phyloP scores from a whole-genome alignment of 2,329 filamentous ascomycete species.

The Aureobasidium uvarum region DNA sequence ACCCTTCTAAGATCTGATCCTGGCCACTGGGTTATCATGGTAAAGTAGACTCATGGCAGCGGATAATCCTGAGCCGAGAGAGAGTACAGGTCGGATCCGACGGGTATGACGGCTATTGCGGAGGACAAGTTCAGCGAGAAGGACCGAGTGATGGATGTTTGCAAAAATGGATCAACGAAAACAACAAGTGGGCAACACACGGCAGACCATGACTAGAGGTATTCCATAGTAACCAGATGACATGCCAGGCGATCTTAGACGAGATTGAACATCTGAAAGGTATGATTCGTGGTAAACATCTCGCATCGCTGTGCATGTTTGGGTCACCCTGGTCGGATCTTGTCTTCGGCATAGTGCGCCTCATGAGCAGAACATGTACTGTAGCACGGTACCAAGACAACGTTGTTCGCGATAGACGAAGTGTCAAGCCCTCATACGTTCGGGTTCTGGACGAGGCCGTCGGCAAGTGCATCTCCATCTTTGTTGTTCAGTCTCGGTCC shows the following conservation, averaged over 20 bases:
- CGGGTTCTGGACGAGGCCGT: not conserved
- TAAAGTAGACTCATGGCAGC: no score
- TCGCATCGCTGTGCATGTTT: not conserved
- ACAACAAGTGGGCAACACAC: not conserved
- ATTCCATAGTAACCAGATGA: not conserved
- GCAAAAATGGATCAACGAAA: not conserved
- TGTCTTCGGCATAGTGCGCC: not conserved
- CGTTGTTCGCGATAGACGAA: conserved; percentile 2
- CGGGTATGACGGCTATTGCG: conserved; percentile 2
- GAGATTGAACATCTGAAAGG: not conserved
- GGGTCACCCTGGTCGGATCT: not conserved
- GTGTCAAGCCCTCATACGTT: not conserved
- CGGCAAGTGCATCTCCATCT: not conserved
- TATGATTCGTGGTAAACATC: not conserved
- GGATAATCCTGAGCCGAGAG: not conserved
- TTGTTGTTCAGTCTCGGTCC: not conserved
- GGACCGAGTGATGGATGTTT: not conserved
- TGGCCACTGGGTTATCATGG: no score
- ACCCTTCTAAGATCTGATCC: not conserved
- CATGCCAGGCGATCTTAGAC: not conserved
- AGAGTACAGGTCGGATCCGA: not conserved
- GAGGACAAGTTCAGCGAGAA: not conserved
- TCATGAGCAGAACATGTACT: not conserved
- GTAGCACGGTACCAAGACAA: not conserved
- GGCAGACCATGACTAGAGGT: not conserved